Evolutionary conservation across 176 grass and related monocot genomes (phyloP), one percentile per base, ranked within the genome.

Genomic region (Typha latifolia): DNA sequence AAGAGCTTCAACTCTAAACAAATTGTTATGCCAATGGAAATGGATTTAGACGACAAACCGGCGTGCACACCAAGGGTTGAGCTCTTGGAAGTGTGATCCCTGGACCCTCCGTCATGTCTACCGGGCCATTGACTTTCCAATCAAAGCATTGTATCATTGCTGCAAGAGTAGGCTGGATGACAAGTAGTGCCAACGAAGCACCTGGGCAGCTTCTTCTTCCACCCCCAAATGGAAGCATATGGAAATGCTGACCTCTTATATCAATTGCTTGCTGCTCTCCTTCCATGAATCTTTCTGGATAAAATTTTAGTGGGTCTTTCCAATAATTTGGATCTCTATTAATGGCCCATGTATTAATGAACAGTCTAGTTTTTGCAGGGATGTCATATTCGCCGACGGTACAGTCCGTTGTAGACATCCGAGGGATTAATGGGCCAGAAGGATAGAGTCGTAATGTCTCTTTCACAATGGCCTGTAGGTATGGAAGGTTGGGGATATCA

Each of bases 121-220:
- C 73, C n/a, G 61, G 66, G 9, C 75, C 77, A 0, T 70, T 64
- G 5, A 72, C 79, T 37, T 57, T 14, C 85, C 82, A 93, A 21
- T 88, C 70, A 31, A 89, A 94, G 64, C 90, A 94, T 61, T 94
- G 90, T 53, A 94, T 49, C 70, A 94, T 59, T 47, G 62, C 79
- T 3, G 79, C 85, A 5, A 94, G 62, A n/a, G 68, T 69, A 3
- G 82, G 51, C 26, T 81, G 79, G 63, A 88, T 69, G 0, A 94
- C 79, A 3, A 78, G 70, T 66, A 85, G 22, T 1, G 85, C 90
- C 2, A 94, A 72, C 15, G 81, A 79, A 66, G 72, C 73, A 32
- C 90, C 90, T 7, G 90, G 90, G 81, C 90, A 94, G 16, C 72
- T 77, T 56, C 85, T 68, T 22, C 78, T 34, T 34, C 90, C 86